phyloP scores from a whole-genome alignment of 1,139 yeast genomes.

The Candida glucosophila region DNA sequence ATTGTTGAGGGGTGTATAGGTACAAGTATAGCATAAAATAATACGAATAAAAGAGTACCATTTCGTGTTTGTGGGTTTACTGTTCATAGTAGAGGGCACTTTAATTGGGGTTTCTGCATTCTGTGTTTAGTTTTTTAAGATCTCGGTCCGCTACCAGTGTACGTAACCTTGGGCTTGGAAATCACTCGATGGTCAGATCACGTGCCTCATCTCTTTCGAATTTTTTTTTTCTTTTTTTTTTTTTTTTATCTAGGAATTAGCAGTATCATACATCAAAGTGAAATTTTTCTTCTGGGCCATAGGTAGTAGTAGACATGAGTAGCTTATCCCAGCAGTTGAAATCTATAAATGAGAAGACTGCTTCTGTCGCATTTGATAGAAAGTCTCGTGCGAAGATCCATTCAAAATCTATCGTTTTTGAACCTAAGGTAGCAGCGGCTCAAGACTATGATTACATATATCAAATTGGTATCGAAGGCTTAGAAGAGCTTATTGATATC shows the following conservation, averaged over 20 bases:
- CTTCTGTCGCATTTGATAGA: constrained; percentile 77
- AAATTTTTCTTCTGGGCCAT: background rate
- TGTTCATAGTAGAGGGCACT: no score
- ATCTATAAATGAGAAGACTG: constrained; percentile 56
- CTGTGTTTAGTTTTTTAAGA: no score
- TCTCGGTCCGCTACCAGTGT: no score
- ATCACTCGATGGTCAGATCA: no score
- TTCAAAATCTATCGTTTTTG: constrained; percentile 80
- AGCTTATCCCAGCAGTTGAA: constrained; percentile 74
- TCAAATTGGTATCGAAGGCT: constrained; percentile 66
- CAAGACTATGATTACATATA: constrained; percentile 86
- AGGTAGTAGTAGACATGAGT: constrained; percentile 41
- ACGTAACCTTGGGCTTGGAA: no score
- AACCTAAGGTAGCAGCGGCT: constrained; percentile 78
- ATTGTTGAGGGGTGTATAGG: constrained; percentile 33
- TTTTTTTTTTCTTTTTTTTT: no score
- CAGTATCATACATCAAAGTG: background rate
- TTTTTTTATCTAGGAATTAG: constrained; percentile 1
- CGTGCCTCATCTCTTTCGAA: constrained; percentile 3
- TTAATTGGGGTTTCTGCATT: no score
- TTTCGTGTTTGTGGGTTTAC: no score
- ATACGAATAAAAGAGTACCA: no score
- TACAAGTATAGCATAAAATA: no score
- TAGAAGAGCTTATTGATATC: constrained; percentile 59
- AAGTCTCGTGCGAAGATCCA: constrained; percentile 81